A percentile compares a stretch with the other conserved stretches of the same genome.
Evolutionary conservation across 1,139 yeast genomes (phyloP).

Genomic region (Suhomyces yuchorum): DNA sequence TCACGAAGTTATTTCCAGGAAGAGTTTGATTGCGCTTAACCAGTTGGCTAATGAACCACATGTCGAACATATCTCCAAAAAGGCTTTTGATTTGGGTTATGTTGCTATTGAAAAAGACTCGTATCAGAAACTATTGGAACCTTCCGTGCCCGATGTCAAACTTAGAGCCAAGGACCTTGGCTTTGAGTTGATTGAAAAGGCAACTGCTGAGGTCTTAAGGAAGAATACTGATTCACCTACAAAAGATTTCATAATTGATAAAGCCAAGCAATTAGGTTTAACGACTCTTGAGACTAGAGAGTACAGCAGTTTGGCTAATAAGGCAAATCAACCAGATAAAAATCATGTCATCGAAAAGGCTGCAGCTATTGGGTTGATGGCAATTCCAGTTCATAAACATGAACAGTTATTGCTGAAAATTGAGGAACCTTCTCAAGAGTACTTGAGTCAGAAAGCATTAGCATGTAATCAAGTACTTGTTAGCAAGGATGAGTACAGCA

Average conservation of each 20-base stretch:
- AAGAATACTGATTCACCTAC: conserved; percentile 12
- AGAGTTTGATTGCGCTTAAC: conserved; percentile 13
- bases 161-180: conserved; percentile 12
- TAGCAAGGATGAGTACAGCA: conserved; percentile 13
- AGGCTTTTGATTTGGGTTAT: conserved; percentile 20
- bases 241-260: conserved; percentile 17
- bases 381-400: conserved; percentile 19
- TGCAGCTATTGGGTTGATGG: conserved; percentile 23
- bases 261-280: conserved; percentile 22
- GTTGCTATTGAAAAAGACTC: conserved; percentile 9
- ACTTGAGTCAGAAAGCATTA: conserved; percentile 17
- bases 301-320: conserved; percentile 24
- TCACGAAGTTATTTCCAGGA: conserved; percentile 20
- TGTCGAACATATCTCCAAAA: conserved; percentile 25
- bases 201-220: conserved; percentile 9
- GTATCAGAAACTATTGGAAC: conserved; percentile 15
- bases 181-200: conserved; percentile 14
- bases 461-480: conserved; percentile 10
- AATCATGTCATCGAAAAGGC: conserved; percentile 41
- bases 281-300: conserved; percentile 17
- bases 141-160: conserved; percentile 12
- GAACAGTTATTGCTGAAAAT: conserved; percentile 15
- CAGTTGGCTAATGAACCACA: conserved; percentile 28
- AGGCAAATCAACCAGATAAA: conserved; percentile 35
- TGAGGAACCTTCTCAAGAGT: conserved; percentile 18